Percentiles rank a stretch among this genome's conserved stretches.
These are phyloP conservation scores for Kalmanozyma brasiliensis DNA, from an alignment of 1,284 basidiomycete species.

Conservation along the genomic window DNA sequence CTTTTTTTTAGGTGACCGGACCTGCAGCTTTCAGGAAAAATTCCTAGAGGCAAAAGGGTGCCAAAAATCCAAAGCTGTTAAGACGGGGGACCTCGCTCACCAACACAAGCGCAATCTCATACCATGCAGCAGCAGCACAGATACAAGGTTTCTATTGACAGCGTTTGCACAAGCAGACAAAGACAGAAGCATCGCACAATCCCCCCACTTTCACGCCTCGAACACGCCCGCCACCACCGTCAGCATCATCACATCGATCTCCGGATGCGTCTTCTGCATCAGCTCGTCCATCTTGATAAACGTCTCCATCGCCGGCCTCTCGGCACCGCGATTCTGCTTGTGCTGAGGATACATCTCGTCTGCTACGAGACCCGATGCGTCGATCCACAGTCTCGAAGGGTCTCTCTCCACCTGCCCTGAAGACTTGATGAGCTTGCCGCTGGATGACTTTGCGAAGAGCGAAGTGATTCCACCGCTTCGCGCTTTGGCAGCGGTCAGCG, in stretches of 20 bases:
- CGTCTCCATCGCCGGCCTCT: slow-evolving; percentile 42
- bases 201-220: slow-evolving; percentile 30
- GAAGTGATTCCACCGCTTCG: too few species aligned
- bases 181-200: too few species aligned
- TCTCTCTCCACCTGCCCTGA: slow-evolving; percentile 39
- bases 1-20: slow-evolving; percentile 2
- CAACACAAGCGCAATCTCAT: too few species aligned
- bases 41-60: too few species aligned
- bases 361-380: slow-evolving; percentile 49
- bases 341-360: slow-evolving; percentile 63
- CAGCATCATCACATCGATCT: slow-evolving; percentile 66
- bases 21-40: slow-evolving; percentile 1
- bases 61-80: too few species aligned
- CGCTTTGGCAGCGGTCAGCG: slow-evolving; percentile 16
- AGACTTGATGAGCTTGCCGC: slow-evolving; percentile 31
- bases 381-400: slow-evolving; percentile 51
- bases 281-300: slow-evolving; percentile 56
- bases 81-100: too few species aligned
- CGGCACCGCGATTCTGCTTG: slow-evolving; percentile 13
- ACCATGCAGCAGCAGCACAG: too few species aligned
- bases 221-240: slow-evolving; percentile 60
- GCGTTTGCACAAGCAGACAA: too few species aligned
- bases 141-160: neutral
- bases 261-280: slow-evolving; percentile 55
- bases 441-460: too few species aligned